Conservation (phyloP, 1,139 yeast genomes). For the Geotrichum citri-aurantii region DNA sequence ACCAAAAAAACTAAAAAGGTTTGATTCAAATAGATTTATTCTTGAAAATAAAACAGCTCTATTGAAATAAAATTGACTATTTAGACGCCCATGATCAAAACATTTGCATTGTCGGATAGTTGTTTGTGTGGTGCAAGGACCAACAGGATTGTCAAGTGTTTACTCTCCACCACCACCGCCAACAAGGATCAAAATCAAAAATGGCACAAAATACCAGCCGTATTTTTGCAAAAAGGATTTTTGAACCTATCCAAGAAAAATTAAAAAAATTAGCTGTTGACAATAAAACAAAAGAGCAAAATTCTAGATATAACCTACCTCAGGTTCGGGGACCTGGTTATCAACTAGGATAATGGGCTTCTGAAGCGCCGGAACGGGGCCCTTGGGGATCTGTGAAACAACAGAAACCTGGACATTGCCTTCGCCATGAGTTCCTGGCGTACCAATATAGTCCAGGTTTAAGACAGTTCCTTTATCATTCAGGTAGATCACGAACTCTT, state of each 20-base stretch:
- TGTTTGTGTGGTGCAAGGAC: neutral
- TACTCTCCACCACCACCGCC: conserved; percentile 23
- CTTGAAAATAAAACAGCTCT: neutral
- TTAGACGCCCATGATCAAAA: too few species aligned
- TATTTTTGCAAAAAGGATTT: conserved; percentile 35
- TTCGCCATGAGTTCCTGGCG: neutral
- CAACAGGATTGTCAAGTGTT: neutral
- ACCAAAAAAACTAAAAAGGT: neutral
- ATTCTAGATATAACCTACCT: conserved; percentile 13
- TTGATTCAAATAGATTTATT: neutral
- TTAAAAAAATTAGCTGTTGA: neutral
- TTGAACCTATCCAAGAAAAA: neutral
- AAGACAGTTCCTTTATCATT: conserved; percentile 4
- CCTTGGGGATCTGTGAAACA: conserved; percentile 16
- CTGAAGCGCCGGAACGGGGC: conserved; percentile 28
- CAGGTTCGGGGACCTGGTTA: conserved; percentile 28
- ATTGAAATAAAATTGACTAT: neutral
- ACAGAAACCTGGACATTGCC: conserved; percentile 13
- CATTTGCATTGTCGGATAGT: neutral
- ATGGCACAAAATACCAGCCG: conserved; percentile 37
- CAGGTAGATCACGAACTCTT: conserved; percentile 5
- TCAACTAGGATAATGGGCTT: conserved; percentile 30
- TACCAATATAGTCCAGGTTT: conserved; percentile 8
- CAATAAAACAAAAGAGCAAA: neutral
- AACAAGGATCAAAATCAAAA: conserved; percentile 29